Evolutionary conservation across 495 filamentous ascomycete species (phyloP).

Genomic region (Penicillium steckii): DNA sequence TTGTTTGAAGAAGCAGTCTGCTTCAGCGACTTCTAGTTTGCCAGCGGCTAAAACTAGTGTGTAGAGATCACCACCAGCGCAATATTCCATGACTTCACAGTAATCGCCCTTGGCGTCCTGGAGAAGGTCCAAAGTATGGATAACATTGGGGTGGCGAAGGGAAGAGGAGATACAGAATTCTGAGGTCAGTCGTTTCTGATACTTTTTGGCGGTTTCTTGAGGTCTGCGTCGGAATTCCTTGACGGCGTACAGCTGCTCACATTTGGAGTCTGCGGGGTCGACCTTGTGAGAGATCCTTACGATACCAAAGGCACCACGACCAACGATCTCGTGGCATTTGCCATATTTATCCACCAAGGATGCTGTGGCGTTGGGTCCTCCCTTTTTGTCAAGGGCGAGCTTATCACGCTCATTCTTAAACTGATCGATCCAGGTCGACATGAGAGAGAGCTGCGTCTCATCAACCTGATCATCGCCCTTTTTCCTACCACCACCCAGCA

Average conservation of each 20-base stretch:
- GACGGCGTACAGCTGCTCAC: slow-evolving; percentile 93
- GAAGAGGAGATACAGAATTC: slow-evolving; percentile 99
- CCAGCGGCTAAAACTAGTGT: slow-evolving; percentile 89
- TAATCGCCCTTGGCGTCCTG: slow-evolving; percentile 97
- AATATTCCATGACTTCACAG: slow-evolving; percentile 99
- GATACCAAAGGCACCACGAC: slow-evolving; percentile 96
- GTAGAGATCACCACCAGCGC: slow-evolving; percentile 94
- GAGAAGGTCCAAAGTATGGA: slow-evolving; percentile 93
- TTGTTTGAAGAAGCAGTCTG: slow-evolving; percentile 99
- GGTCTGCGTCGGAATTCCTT: slow-evolving; percentile 97
- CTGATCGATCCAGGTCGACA: slow-evolving; percentile 95
- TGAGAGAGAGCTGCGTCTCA: slow-evolving; percentile 85
- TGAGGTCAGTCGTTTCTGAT: slow-evolving; percentile 96
- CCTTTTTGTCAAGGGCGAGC: slow-evolving; percentile 72
- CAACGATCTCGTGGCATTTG: slow-evolving; percentile 97
- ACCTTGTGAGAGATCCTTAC: slow-evolving; percentile 98
- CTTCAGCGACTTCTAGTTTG: slow-evolving; percentile 89
- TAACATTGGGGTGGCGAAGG: slow-evolving; percentile 94
- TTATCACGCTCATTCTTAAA: slow-evolving; percentile 83
- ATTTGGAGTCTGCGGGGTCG: slow-evolving; percentile 71
- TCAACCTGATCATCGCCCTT: slow-evolving; percentile 64
- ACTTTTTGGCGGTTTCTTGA: slow-evolving; percentile 91
- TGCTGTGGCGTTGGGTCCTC: slow-evolving; percentile 70
- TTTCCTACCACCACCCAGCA: slow-evolving; percentile 72
- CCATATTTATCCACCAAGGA: slow-evolving; percentile 96